A percentile compares a stretch with the other conserved stretches of the same genome.
These are phyloP conservation scores for Saprolegnia parasitica DNA, from an alignment of 352 stramenopile genomes.

Conservation along the genomic window DNA sequence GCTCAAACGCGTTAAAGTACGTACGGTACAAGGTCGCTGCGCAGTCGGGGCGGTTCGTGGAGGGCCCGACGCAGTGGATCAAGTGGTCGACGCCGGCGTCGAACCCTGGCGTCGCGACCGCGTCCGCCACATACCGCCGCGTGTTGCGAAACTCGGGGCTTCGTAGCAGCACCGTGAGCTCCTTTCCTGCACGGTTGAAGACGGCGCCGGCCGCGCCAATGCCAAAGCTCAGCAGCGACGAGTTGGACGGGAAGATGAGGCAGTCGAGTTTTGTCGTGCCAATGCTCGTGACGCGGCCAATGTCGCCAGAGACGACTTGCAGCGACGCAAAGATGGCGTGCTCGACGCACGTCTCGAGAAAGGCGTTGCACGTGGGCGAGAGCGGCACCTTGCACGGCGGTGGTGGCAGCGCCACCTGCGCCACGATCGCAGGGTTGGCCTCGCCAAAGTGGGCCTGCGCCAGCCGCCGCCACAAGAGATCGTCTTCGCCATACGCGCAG, in stretches of 20 bases:
- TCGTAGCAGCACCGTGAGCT: slow-evolving; percentile 37
- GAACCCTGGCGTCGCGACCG: slow-evolving; percentile 46
- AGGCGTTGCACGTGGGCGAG: slow-evolving; percentile 9
- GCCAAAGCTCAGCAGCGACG: slow-evolving; percentile 38
- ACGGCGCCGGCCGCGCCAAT: slow-evolving; percentile 41
- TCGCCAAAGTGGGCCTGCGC: slow-evolving; percentile 12
- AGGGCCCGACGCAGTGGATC: slow-evolving; percentile 56
- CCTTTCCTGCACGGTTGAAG: slow-evolving; percentile 41
- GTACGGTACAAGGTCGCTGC: slow-evolving; percentile 30
- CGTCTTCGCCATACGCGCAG: neutral
- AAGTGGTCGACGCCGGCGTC: slow-evolving; percentile 47
- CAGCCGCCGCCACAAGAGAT: slow-evolving; percentile 1
- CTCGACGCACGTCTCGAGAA: slow-evolving; percentile 10
- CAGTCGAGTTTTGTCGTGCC: slow-evolving; percentile 37
- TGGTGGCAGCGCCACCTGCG: neutral
- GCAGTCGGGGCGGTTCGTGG: slow-evolving; percentile 32
- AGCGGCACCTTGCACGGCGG: neutral
- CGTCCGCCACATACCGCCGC: slow-evolving; percentile 35
- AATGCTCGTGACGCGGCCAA: slow-evolving; percentile 37
- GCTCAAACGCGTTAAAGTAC: slow-evolving; percentile 36
- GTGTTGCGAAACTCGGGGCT: slow-evolving; percentile 34
- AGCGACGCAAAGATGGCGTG: slow-evolving; percentile 24
- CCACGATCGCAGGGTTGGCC: neutral
- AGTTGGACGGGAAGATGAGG: slow-evolving; percentile 49
- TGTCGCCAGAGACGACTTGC: slow-evolving; percentile 37